phyloP scores from a whole-genome alignment of 2,329 filamentous ascomycete species.

The Alternaria gansuensis region DNA sequence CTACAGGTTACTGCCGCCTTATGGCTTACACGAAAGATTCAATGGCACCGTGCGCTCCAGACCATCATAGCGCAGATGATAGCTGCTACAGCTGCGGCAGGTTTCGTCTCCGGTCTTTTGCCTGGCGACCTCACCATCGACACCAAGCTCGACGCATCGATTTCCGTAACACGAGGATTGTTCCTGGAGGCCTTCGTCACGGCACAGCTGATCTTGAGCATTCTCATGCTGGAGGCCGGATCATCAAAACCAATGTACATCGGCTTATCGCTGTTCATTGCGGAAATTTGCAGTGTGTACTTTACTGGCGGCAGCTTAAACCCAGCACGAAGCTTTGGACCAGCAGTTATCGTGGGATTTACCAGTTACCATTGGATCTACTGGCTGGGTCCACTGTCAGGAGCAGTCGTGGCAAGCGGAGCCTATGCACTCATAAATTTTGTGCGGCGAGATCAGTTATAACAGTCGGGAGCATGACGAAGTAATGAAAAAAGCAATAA shows the following conservation, averaged over 20 bases:
- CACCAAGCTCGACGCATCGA: conserved; percentile 34
- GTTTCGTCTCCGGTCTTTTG: conserved; percentile 43
- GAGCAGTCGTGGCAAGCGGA: conserved; percentile 56
- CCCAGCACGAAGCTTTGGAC: conserved; percentile 58
- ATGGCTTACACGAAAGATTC: conserved; percentile 33
- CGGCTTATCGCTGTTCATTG: conserved; percentile 73
- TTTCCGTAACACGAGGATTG: conserved; percentile 38
- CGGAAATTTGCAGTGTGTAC: conserved; percentile 59
- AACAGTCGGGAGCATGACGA: conserved; percentile 12
- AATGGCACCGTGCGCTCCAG: conserved; percentile 35
- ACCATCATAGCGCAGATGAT: conserved; percentile 43
- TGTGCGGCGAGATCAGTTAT: conserved; percentile 15
- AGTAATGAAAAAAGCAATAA: neutral
- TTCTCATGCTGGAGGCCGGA: conserved; percentile 66
- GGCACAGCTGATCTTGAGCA: conserved; percentile 47
- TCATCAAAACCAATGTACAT: conserved; percentile 75
- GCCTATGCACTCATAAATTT: conserved; percentile 57
- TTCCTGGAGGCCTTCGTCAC: conserved; percentile 48
- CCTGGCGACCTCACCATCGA: conserved; percentile 40
- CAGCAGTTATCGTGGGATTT: conserved; percentile 55
- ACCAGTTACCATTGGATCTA: conserved; percentile 50
- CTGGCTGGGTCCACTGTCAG: conserved; percentile 57
- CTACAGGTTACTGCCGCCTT: conserved; percentile 39
- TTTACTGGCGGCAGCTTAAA: conserved; percentile 59
- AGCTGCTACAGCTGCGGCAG: conserved; percentile 43